Conservation (phyloP, 2,329 filamentous ascomycete species). For the Paracoccidioides brasiliensis region DNA sequence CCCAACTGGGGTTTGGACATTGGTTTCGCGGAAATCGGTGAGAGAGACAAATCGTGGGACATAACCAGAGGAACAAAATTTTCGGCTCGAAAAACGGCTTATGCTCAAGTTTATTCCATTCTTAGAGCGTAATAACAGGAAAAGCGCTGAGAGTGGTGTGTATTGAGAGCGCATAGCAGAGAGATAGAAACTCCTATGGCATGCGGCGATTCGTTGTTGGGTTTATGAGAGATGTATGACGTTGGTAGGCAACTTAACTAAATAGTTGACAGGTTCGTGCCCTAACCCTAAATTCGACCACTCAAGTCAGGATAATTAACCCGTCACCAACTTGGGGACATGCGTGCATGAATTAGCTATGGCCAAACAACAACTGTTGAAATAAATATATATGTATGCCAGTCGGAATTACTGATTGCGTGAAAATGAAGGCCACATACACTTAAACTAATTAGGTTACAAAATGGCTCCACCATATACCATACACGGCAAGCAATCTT, state of each 20-base stretch:
- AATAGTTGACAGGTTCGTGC: background rate
- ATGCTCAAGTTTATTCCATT: background rate
- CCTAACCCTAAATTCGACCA: background rate
- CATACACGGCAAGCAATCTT: too few species aligned
- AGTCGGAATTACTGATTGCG: too few species aligned
- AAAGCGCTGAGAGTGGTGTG: background rate
- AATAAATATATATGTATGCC: too few species aligned
- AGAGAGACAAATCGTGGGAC: background rate
- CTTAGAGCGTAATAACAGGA: background rate
- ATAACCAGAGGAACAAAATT: slow-evolving; percentile 9
- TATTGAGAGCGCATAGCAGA: slow-evolving; percentile 16
- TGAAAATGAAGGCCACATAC: too few species aligned
- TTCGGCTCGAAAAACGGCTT: slow-evolving; percentile 2
- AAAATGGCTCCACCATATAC: too few species aligned
- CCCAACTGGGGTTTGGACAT: slow-evolving; percentile 17
- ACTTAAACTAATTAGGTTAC: too few species aligned
- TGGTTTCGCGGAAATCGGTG: slow-evolving; percentile 12
- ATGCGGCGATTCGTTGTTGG: background rate
- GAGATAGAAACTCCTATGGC: slow-evolving; percentile 3
- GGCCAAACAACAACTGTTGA: too few species aligned
- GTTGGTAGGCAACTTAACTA: too few species aligned
- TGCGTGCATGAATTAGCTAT: too few species aligned
- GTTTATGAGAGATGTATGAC: background rate
- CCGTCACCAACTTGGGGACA: too few species aligned
- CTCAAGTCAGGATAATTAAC: too few species aligned